Percentiles rank a stretch among this genome's conserved stretches.
Evolutionary conservation across 345 rosid species (phyloP).

Genomic region (Turritis glabra): DNA sequence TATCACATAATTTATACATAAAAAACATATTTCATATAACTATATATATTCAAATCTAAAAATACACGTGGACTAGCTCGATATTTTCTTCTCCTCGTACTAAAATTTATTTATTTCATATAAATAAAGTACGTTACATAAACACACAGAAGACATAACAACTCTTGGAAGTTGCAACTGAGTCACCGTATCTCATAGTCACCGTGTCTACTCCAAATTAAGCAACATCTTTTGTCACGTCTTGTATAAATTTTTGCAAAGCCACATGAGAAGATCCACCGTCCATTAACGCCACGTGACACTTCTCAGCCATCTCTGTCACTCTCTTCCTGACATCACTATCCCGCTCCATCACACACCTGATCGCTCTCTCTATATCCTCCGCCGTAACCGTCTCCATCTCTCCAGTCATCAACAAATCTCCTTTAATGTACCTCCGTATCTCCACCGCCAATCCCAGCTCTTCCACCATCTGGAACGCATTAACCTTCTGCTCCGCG

Average conservation of each 20-base stretch:
- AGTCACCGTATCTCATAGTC: neutral
- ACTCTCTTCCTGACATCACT: constrained; percentile 40
- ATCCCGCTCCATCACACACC: constrained; percentile 40
- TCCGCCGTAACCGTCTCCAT: constrained; percentile 36
- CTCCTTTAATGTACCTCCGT: constrained; percentile 30
- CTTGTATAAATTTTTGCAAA: constrained; percentile 38
- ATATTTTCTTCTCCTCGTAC: no score
- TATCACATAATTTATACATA: no score
- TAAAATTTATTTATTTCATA: no score
- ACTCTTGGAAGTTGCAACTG: neutral
- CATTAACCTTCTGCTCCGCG: constrained; percentile 59
- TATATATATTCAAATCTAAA: no score
- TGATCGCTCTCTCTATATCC: constrained; percentile 48
- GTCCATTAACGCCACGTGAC: constrained; percentile 40
- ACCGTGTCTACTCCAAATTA: neutral
- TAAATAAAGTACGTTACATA: no score
- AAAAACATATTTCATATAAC: no score
- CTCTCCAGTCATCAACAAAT: neutral
- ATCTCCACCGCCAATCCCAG: constrained; percentile 51
- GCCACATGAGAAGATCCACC: constrained; percentile 46
- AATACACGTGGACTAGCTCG: no score
- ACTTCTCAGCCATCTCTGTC: constrained; percentile 32
- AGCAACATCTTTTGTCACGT: constrained; percentile 18
- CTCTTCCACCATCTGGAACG: constrained; percentile 51
- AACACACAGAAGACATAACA: no score